Conservation (phyloP, 805 yeast genomes). For the Starmerella bacillaris region DNA sequence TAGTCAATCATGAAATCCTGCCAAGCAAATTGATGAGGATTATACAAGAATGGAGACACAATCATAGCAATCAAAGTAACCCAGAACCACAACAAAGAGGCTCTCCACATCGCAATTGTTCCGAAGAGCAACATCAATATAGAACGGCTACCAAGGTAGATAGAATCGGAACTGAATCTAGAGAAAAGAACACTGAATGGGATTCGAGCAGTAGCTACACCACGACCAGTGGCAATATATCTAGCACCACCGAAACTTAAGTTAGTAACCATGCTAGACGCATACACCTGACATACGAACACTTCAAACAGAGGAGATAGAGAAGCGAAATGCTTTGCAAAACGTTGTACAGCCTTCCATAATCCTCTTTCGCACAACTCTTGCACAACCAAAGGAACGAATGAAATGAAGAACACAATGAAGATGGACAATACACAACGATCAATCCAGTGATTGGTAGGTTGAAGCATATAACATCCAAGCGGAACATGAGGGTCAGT, state of each 20-base stretch:
- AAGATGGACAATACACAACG: slow-evolving; percentile 77
- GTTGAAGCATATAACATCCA: slow-evolving; percentile 73
- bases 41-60: slow-evolving; percentile 84
- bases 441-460: slow-evolving; percentile 79
- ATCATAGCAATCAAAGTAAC: slow-evolving; percentile 71
- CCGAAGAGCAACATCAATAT: slow-evolving; percentile 58
- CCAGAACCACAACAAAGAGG: slow-evolving; percentile 95
- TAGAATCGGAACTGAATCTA: slow-evolving; percentile 55
- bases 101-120: slow-evolving; percentile 75
- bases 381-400: slow-evolving; percentile 71
- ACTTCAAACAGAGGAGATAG: slow-evolving; percentile 87
- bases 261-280: slow-evolving; percentile 57
- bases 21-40: slow-evolving; percentile 96
- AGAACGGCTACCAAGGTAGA: slow-evolving; percentile 58
- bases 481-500: slow-evolving; percentile 58
- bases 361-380: slow-evolving; percentile 76
- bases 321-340: slow-evolving; percentile 59
- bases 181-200: slow-evolving; percentile 59
- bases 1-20: slow-evolving; percentile 91
- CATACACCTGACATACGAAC: slow-evolving; percentile 83
- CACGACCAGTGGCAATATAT: slow-evolving; percentile 84
- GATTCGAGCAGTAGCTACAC: slow-evolving; percentile 71
- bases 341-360: slow-evolving; percentile 52
- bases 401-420: slow-evolving; percentile 83
- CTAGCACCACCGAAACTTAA: slow-evolving; percentile 80